Base-by-base conservation (phyloP, 2,329 filamentous ascomycete species). In the Fusarium sp. region DNA sequence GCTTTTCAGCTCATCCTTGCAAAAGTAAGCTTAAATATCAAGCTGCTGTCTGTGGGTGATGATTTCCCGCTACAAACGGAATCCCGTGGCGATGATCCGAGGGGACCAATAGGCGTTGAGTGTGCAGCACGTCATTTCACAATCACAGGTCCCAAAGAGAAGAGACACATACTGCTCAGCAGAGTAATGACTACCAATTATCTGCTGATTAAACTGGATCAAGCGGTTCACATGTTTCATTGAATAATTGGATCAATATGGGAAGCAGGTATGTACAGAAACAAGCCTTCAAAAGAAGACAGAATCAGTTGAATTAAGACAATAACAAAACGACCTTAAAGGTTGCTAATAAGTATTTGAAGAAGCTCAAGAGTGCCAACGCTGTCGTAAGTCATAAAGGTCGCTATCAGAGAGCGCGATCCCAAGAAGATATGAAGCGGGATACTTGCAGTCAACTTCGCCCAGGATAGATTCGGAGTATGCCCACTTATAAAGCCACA, bases 301-400 rank as follows among this genome's bases (percentile, higher is more conserved):
- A 13, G 5, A 25, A 35, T 50, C 15, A 35, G 13, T 25, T 4
- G 7, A 35, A 50, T 50, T 14, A 14, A 35, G 3, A 35, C 3
- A 8, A 14, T 10, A 17, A 8, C 0, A 20, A 13, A 18, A 13
- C n/a, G 17, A 4, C 18, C 44, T 20, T 10, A 4, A 7, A 7
- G n/a, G 47, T 2, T 13, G 1, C n/a, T 14, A 5, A n/a, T 10
- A 0, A 17, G 11, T 5, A 33, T 9, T 2, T 7, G 4, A 49
- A 15, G 13, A 10, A 50, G 2, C 15, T 35, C 12, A 5, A 50
- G 18, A 36, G 2, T 1, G 22, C 11, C n/a, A 14, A 25, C 8
- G 31, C 17, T 50, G 12, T 50, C 17, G 31, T 50, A 25, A 0
- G 0, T 36, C 31, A 25, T 50, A 4, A 20, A 20, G 15, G 17